Evolutionary conservation across 305 asterid genomes (phyloP), one percentile per base, ranked within the genome.

Genomic region (Fraxinus greggii): DNA sequence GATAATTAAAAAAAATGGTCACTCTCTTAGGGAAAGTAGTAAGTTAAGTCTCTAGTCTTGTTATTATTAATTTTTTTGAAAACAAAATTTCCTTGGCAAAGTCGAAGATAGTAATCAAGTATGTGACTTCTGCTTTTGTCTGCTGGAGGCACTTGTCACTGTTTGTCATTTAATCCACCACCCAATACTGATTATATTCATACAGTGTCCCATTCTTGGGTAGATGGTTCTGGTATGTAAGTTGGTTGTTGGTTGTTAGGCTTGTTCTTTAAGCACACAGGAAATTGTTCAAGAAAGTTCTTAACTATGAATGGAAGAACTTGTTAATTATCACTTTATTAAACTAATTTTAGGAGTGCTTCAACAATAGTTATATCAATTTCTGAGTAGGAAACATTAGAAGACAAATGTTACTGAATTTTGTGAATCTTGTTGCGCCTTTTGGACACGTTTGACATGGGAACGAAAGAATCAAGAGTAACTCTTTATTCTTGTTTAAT

Each of bases 391-490:
- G 78, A 38, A 77, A 51, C 12, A 79, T 24, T 31, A 72, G 82
- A 69, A 74, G 59, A 38, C 9, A 73, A 73, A 35, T 59, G 73
- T 79, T 63, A 70, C 72, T 51, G 29, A 74, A 77, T 72, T n/a
- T n/a, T n/a, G n/a, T n/a, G n/a, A n/a, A 69, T 15, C 33, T 15
- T 15, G 21, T 72, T 32, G 26, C 21, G 23, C 23, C 75, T 26
- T 67, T 33, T 28, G 75, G 29, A 19, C 45, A 77, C 26, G 36
- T 31, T 17, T 76, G 79, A 54, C 69, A 45, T 36, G 54, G 81
- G n/a, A 77, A 36, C 32, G 65, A 32, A 76, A 54, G 36, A 61
- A 79, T 56, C 72, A 75, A 36, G 69, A 78, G 42, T 84, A 73
- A 38, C 61, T 33, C 72, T 69, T 15, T 80, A 26, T 75, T 40